A percentile compares a stretch with the other conserved stretches of the same genome.
Evolutionary conservation across 441 rosid species (phyloP).

Genomic region (Syzygium malaccense): DNA sequence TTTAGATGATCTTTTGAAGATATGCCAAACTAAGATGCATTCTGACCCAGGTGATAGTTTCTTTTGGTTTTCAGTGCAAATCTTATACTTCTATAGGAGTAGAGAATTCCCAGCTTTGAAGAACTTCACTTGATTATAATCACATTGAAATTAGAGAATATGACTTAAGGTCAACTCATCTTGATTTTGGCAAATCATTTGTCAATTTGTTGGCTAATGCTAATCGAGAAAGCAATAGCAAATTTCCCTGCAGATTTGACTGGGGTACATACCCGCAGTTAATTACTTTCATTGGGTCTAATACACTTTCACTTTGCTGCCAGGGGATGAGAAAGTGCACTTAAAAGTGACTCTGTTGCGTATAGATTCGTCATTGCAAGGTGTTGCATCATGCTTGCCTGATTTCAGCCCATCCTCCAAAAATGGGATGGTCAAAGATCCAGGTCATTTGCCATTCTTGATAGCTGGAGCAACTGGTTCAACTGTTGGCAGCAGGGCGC

Average conservation of each 20-base stretch:
- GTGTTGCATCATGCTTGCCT: slow-evolving; percentile 99
- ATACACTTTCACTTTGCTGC: background rate
- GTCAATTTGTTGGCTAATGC: background rate
- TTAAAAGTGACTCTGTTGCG: slow-evolving; percentile 99
- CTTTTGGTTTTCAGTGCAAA: background rate
- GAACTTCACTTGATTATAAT: background rate
- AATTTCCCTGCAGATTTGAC: background rate
- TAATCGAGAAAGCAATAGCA: background rate
- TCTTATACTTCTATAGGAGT: background rate
- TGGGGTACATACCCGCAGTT: background rate
- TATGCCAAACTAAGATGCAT: slow-evolving; percentile 77
- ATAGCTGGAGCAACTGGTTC: slow-evolving; percentile 99
- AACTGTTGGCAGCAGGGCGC: slow-evolving; percentile 72
- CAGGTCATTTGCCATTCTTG: slow-evolving; percentile 53
- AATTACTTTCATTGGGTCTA: background rate
- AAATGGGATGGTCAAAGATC: slow-evolving; percentile 55
- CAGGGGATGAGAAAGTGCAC: slow-evolving; percentile 99
- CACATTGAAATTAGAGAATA: background rate
- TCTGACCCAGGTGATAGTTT: slow-evolving; percentile 72
- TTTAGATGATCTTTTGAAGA: slow-evolving; percentile 74
- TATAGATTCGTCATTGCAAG: slow-evolving; percentile 95
- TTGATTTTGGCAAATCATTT: background rate
- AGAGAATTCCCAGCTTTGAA: background rate
- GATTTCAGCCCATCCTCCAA: slow-evolving; percentile 88
- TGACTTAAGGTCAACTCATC: background rate